A percentile compares a stretch with the other conserved stretches of the same genome.
phyloP scores from a whole-genome alignment of 2,329 filamentous ascomycete species.

The Neofusicoccum ribis region DNA sequence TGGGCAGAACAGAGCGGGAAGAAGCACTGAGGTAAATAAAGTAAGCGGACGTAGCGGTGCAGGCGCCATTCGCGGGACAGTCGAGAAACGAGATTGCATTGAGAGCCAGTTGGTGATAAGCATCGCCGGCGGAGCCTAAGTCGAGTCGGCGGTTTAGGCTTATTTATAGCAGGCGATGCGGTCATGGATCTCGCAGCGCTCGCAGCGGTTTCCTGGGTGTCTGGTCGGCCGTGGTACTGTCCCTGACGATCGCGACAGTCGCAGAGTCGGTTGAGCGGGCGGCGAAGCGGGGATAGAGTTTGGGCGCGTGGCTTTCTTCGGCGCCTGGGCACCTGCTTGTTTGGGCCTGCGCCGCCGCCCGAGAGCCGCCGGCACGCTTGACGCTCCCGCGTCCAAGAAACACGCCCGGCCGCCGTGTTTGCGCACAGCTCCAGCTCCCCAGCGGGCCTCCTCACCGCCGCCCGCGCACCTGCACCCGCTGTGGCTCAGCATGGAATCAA shows the following conservation, averaged over 20 bases:
- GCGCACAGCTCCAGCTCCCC: too few species aligned
- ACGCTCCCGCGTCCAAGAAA: too few species aligned
- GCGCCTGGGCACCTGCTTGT: not conserved
- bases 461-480: not conserved
- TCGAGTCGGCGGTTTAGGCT: not conserved
- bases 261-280: too few species aligned
- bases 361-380: not conserved
- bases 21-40: not conserved
- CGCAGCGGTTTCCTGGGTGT: not conserved
- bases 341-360: not conserved
- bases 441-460: not conserved
- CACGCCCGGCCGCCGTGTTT: too few species aligned
- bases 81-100: not conserved
- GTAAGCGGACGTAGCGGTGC: not conserved
- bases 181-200: not conserved
- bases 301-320: not conserved
- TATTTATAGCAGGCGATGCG: conserved; percentile 4
- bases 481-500: not conserved
- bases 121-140: conserved; percentile 1
- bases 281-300: not conserved
- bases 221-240: conserved; percentile 1
- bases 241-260: not conserved
- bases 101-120: not conserved
- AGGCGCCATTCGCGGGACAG: not conserved
- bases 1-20: too few species aligned